phyloP scores from a whole-genome alignment of 2,329 filamentous ascomycete genomes.

The Fusarium hostae region DNA sequence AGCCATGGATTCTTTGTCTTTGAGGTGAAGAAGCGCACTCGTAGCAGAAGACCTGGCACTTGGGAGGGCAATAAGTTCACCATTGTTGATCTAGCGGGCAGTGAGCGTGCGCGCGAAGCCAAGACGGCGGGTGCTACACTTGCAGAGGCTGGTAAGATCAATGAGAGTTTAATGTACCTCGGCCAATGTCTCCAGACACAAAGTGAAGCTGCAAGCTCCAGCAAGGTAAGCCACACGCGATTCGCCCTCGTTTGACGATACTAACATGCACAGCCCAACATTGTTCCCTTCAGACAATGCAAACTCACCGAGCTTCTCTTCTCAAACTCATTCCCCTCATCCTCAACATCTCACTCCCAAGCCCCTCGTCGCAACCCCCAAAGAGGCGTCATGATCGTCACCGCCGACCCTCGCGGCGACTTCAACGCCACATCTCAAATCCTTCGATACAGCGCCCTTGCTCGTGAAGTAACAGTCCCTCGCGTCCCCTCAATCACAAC shows the following conservation, averaged over 20 bases:
- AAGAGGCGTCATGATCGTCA: slow-evolving; percentile 95
- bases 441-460: slow-evolving; percentile 90
- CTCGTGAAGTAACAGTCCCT: slow-evolving; percentile 91
- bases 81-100: slow-evolving; percentile 92
- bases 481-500: slow-evolving; percentile 85
- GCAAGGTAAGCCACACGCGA: slow-evolving; percentile 66
- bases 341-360: slow-evolving; percentile 54
- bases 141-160: slow-evolving; percentile 97
- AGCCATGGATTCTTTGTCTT: slow-evolving; percentile 97
- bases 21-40: slow-evolving; percentile 85
- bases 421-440: slow-evolving; percentile 98
- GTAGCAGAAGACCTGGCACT: slow-evolving; percentile 57
- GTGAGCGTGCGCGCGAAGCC: slow-evolving; percentile 90
- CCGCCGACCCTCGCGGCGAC: slow-evolving; percentile 90
- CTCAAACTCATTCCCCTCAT: slow-evolving; percentile 85
- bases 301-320: slow-evolving; percentile 88
- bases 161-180: slow-evolving; percentile 97
- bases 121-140: slow-evolving; percentile 94
- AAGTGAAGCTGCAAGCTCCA: slow-evolving; percentile 77
- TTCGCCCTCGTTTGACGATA: neutral
- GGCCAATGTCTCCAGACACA: slow-evolving; percentile 98
- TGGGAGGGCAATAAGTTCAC: slow-evolving; percentile 86
- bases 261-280: slow-evolving; percentile 65
- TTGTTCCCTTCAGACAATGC: slow-evolving; percentile 84
- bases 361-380: slow-evolving; percentile 73